Evolutionary conservation across 306 rosid species (phyloP), one percentile per base, ranked within the genome.

Genomic region (Cicer arietinum): DNA sequence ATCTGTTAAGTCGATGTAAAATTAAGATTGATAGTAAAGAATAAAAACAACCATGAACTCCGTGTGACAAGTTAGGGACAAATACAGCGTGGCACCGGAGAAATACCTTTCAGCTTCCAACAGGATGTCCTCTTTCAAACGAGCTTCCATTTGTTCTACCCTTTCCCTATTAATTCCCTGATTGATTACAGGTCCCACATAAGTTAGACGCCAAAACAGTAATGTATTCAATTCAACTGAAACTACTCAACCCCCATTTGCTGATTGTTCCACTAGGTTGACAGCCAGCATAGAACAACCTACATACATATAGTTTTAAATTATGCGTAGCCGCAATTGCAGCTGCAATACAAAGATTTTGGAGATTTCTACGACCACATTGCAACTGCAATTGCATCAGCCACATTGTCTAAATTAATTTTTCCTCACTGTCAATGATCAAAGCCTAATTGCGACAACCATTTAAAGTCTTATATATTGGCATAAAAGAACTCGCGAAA

Each of bases 121-220:
- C 59, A 90, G 46, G 69, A 92, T 87, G 82, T 92, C 98, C 72
- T 89, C 94, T 80, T 82, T 90, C 86, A 92, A 82, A 64, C 94
- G 92, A 71, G 80, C 89, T 80, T 92, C 98, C 98, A 92, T 92
- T 86, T 92, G 96, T 81, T 92, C 98, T 74, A 87, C 94, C 71
- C 98, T 86, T 51, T 80, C 91, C 84, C 96, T 74, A 71, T 92
- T 86, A 67, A 92, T 92, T 77, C 98, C 98, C 98, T 92, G 79
- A 74, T 76, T 58, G 13, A 37, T 48, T 80, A 69, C 56, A 66
- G n/a, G 58, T 35, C 52, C 42, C 78, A 80, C 30, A 78, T 57
- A 11, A 11, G 8, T 71, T n/a, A 75, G 35, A 76, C 17, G 13
- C 62, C 68, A 43, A 35, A 63, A 18, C 66, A 73, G 39, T 2